Base-by-base conservation (phyloP, 1,284 basidiomycete species). In the Marasmius fiardii region DNA sequence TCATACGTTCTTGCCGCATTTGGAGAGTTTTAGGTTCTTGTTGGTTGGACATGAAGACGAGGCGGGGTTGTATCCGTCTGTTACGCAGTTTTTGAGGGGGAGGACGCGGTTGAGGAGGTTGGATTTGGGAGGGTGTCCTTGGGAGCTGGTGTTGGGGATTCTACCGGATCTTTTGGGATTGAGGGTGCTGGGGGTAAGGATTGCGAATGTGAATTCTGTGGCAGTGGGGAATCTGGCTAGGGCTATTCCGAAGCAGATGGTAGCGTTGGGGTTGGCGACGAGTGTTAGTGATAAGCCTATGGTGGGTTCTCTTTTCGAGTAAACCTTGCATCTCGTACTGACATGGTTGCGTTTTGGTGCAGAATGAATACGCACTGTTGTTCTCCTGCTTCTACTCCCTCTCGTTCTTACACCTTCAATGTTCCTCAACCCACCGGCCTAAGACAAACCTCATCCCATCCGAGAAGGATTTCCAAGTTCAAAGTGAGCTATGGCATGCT, bases 1-100 rank as follows among this genome's bases (percentile, higher is more conserved):
- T 35, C 83, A 86, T 62, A 82, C 82, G 0, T 80, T 86, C 66
- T 67, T 86, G 10, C 85, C 85, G 1, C 77, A 80, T 55, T 76
- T 86, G 7, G 76, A 82, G 57, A 72, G 77, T 0, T 85, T 86
- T 70, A 72, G 85, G 24, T 84, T 86, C 63, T 70, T 84, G 21
- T 72, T 85, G 50, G 78, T 86, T 4, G 83, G 80, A 0, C 82
- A 84, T 51, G 82, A 85, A 61, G 78, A 83, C 61, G 81, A 85
- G 47, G 59, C 71, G 1, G 69, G 61, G 1, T 65, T 86, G 12
- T 86, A 83, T 64, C 71, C 76, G 53, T 72, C 76, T 51, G 81
- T 86, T 4, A 74, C 74, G 0, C 76, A 76, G 56, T 85, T 86
- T 63, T 63, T 86, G 21, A 71, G 74, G 18, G 66, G 72, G 28